Base-by-base conservation (phyloP, 2,329 filamentous ascomycete genomes). In the Phyllosticta paracitricarpa region DNA sequence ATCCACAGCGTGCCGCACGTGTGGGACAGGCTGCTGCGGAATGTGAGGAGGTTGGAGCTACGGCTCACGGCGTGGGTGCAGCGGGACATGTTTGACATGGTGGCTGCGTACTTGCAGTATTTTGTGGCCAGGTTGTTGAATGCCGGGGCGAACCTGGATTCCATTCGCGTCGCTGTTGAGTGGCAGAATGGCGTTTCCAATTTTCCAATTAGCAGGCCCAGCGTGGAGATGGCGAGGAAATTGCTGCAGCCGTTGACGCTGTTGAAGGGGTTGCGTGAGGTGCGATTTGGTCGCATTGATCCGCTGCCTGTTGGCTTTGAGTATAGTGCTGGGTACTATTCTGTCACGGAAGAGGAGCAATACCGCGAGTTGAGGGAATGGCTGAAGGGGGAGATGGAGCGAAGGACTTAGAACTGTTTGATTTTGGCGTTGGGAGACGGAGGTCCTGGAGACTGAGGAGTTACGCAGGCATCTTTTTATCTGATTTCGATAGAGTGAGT, bases 141-240 rank as follows among this genome's bases (percentile, higher is more conserved):
- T 14, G 26, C 25, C 14, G 33, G 40, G 24, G 30, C 54, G 40
- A 48, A 30, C 19, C 6, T 52, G n/a, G 40, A 53, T 3, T 9
- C 51, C 24, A 2, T 54, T 1, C 3, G 55, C 17, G 3, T 7
- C 40, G 4, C 14, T 4, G 28, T 61, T 40, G 59, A 61, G 40
- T 61, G 59, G 59, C 59, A 61, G 25, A 61, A 61, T 25, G 59
- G 59, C n/a, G 53, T 51, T 14, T 35, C 48, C 2, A 57, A 56
- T 12, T 61, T 61, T 48, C 59, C 59, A 5, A 54, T 61, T 19
- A 33, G 35, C 0, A 54, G 56, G 6, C 59, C 59, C 6, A 57
- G 40, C n/a, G 48, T 54, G 0, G 33, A 30, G n/a, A 57, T 61
- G 59, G 59, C 54, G 19, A 1, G 54, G 8, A 22, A 54, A 40